These are phyloP conservation scores for Nakazawaea ambrosiae DNA, from an alignment of 805 yeast species.

Conservation along the genomic window DNA sequence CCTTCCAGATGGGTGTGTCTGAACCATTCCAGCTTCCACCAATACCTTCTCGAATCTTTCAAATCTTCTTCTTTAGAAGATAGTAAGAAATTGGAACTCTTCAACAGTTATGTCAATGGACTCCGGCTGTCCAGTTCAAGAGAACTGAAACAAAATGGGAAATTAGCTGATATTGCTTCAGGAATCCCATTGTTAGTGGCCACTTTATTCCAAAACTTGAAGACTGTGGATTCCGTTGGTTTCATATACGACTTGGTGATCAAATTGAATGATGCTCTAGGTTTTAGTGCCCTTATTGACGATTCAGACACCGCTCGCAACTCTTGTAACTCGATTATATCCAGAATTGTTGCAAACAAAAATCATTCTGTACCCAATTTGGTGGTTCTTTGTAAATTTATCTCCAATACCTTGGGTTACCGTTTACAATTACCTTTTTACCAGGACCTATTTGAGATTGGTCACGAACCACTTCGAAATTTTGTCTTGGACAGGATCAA, in stretches of 20 bases:
- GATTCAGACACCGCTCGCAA: conserved; percentile 4
- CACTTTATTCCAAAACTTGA: neutral
- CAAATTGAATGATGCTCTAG: conserved; percentile 8
- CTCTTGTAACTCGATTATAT: conserved; percentile 4
- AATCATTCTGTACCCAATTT: neutral
- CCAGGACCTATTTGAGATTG: conserved; percentile 6
- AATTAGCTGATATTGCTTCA: neutral
- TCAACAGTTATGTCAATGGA: conserved; percentile 4
- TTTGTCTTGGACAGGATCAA: conserved; percentile 5
- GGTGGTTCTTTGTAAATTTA: conserved; percentile 7
- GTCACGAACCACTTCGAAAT: neutral
- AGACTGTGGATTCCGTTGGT: neutral
- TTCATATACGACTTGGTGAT: conserved; percentile 4
- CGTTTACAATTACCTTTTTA: conserved; percentile 7
- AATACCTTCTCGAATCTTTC: neutral
- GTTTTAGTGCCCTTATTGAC: conserved; percentile 8
- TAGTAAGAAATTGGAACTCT: conserved; percentile 1
- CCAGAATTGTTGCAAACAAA: neutral
- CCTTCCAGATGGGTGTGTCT: conserved; percentile 6
- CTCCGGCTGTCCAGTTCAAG: conserved; percentile 2
- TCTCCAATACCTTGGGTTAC: conserved; percentile 9
- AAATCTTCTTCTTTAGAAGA: neutral
- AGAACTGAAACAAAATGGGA: conserved; percentile 5
- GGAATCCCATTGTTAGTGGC: conserved; percentile 5
- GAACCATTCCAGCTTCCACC: neutral